A percentile compares a stretch with the other conserved stretches of the same genome.
These are phyloP conservation scores for Pinus albicaulis DNA, from an alignment of 75 land plant genomes.

Conservation along the genomic window DNA sequence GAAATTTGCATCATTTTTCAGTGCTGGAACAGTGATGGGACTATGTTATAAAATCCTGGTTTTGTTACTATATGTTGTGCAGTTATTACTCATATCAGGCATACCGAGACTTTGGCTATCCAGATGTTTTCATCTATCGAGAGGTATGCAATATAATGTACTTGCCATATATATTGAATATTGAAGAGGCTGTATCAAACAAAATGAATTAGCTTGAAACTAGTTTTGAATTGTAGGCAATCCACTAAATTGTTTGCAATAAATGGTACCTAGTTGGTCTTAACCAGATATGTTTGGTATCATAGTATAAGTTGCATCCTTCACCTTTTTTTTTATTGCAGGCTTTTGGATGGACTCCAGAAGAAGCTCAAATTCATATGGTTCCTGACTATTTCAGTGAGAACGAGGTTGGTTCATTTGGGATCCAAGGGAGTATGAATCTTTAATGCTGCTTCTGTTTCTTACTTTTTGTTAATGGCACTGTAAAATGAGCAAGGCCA, in stretches of 20 bases:
- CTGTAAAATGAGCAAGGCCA: neutral
- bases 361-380: slow-evolving; percentile 82
- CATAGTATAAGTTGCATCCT: neutral
- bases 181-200: neutral
- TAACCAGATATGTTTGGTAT: neutral
- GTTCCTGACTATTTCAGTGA: slow-evolving; percentile 63
- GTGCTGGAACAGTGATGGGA: neutral
- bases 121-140: slow-evolving; percentile 65
- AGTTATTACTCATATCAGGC: slow-evolving; percentile 79
- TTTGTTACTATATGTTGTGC: slow-evolving; percentile 16
- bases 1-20: neutral
- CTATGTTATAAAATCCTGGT: neutral
- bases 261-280: neutral
- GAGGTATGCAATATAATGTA: slow-evolving; percentile 53
- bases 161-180: neutral
- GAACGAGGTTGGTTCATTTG: slow-evolving; percentile 50
- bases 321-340: slow-evolving; percentile 7
- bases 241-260: neutral
- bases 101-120: slow-evolving; percentile 60
- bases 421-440: neutral
- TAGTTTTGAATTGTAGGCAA: neutral
- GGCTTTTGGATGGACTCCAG: slow-evolving; percentile 78
- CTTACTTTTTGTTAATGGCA: neutral
- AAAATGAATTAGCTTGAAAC: neutral
- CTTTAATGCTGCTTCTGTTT: neutral